Conservation (phyloP, 768 basidiomycete genomes). For the Pleurotus djamor region DNA sequence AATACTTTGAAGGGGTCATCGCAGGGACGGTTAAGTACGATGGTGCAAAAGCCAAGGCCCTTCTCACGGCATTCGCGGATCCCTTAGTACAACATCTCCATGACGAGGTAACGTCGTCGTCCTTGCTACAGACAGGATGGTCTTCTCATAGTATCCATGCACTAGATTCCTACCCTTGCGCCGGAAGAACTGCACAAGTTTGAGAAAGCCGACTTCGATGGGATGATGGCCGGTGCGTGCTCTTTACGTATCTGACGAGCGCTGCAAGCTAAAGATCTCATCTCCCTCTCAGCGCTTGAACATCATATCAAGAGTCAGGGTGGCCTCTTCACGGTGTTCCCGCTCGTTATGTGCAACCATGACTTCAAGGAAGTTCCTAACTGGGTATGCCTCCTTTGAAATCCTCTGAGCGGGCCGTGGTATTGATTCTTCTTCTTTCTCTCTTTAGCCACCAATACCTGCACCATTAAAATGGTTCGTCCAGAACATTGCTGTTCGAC, state of each 20-base stretch:
- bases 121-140: not conserved
- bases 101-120: slow-evolving; percentile 18
- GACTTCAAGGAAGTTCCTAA: slow-evolving; percentile 14
- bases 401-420: not conserved
- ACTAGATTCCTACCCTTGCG: not conserved
- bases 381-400: slow-evolving; percentile 14
- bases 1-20: slow-evolving; percentile 16
- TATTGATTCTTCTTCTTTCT: not conserved
- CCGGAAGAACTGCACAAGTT: not conserved
- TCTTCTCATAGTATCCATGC: not conserved
- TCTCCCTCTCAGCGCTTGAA: slow-evolving; percentile 10
- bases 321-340: slow-evolving; percentile 13
- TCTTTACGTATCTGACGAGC: not conserved
- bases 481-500: slow-evolving; percentile 11
- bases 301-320: slow-evolving; percentile 16
- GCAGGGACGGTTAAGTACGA: slow-evolving; percentile 12
- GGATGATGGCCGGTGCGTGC: not conserved
- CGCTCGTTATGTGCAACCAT: slow-evolving; percentile 18
- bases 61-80: slow-evolving; percentile 19
- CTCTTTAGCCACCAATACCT: slow-evolving; percentile 16
- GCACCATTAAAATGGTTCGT: slow-evolving; percentile 17
- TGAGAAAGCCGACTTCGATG: not conserved
- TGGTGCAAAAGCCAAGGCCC: slow-evolving; percentile 11
- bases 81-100: slow-evolving; percentile 19
- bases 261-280: not conserved